A percentile compares a stretch with the other conserved stretches of the same genome.
Conservation (phyloP, 768 basidiomycete species). For the Trametes sanguinea region DNA sequence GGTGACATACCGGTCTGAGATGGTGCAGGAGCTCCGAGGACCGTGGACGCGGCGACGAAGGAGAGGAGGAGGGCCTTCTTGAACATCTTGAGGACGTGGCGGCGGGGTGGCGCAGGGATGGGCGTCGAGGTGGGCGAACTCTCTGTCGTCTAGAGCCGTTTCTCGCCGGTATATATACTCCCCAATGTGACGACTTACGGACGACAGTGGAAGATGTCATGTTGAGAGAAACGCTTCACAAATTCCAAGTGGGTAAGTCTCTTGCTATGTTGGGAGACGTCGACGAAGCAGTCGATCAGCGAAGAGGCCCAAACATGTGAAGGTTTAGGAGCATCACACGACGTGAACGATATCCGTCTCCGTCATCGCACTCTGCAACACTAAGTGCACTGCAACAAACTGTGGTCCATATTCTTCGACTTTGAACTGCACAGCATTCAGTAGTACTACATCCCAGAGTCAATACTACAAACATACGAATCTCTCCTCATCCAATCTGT, state of each 20-base stretch:
- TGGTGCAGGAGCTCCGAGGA: slow-evolving; percentile 20
- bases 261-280: background rate
- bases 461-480: background rate
- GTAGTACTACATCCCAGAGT: background rate
- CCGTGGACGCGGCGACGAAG: slow-evolving; percentile 19
- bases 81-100: slow-evolving; percentile 10
- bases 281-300: no score
- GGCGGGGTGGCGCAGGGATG: background rate
- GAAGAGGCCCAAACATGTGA: no score
- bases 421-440: background rate
- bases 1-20: slow-evolving; percentile 10
- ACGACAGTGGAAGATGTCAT: background rate
- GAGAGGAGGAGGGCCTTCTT: slow-evolving; percentile 14
- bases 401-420: no score
- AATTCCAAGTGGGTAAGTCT: background rate
- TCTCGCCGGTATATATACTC: background rate
- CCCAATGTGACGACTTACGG: background rate
- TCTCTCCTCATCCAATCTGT: background rate
- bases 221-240: background rate
- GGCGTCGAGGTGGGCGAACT: background rate
- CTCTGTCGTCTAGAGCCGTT: background rate
- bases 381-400: no score
- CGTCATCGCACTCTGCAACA: no score
- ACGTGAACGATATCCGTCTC: no score
- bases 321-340: no score